phyloP scores from a whole-genome alignment of 163 green algal genomes.

The Scenedesmus sp. region DNA sequence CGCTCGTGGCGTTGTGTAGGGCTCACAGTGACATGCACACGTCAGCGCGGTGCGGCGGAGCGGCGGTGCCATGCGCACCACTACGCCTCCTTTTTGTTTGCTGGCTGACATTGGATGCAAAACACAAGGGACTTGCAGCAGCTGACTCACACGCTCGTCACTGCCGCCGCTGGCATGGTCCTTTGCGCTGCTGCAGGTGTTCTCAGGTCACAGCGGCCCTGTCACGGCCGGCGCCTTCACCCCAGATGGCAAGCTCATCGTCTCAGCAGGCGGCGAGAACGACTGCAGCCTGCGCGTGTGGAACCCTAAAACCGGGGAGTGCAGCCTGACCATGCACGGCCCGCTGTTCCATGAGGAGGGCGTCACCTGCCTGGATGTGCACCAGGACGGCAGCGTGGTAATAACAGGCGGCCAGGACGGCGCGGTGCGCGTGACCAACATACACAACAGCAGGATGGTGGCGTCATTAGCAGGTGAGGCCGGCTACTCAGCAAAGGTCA shows the following conservation, averaged over 20 bases:
- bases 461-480: slow-evolving; percentile 60
- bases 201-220: slow-evolving; percentile 88
- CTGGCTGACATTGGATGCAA: too few relatives aligned
- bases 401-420: slow-evolving; percentile 85
- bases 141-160: too few relatives aligned
- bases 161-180: background rate
- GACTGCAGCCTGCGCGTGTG: slow-evolving; percentile 90
- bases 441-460: slow-evolving; percentile 69
- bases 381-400: slow-evolving; percentile 67
- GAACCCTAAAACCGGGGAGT: slow-evolving; percentile 91
- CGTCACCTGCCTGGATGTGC: slow-evolving; percentile 84
- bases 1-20: too few relatives aligned
- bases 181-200: slow-evolving; percentile 72
- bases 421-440: slow-evolving; percentile 75
- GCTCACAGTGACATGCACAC: too few relatives aligned
- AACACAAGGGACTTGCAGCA: too few relatives aligned
- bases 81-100: too few relatives aligned
- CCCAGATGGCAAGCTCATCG: slow-evolving; percentile 87
- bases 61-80: too few relatives aligned
- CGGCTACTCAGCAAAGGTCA: too few relatives aligned
- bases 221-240: slow-evolving; percentile 93
- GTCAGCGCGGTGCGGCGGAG: too few relatives aligned
- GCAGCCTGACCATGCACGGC: slow-evolving; percentile 67
- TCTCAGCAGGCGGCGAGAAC: slow-evolving; percentile 83
- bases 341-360: slow-evolving; percentile 75